These are phyloP conservation scores for Chlorokybus atmophyticus DNA, from an alignment of 139 green algal genomes.

Conservation along the genomic window DNA sequence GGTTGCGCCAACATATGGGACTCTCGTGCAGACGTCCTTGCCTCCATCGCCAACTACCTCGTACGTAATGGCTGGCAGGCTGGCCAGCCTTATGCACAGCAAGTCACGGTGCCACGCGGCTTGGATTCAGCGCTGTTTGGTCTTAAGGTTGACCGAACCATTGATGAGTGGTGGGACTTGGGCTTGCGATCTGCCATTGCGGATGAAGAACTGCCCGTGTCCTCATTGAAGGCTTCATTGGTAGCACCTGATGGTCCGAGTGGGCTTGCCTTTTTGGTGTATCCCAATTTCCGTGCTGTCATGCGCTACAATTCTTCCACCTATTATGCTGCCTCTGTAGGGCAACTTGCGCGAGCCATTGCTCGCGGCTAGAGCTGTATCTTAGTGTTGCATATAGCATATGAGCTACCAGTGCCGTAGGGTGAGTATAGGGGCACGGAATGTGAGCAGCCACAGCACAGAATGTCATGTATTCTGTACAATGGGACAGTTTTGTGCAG, in stretches of 20 bases:
- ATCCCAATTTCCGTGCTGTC: slow-evolving; percentile 20
- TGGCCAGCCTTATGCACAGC: slow-evolving; percentile 1
- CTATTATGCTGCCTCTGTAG: slow-evolving; percentile 19
- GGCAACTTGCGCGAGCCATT: slow-evolving; percentile 5
- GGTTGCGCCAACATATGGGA: slow-evolving; percentile 29
- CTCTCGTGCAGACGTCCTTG: slow-evolving; percentile 28
- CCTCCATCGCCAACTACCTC: slow-evolving; percentile 36
- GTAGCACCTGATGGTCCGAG: slow-evolving; percentile 9
- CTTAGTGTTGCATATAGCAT: too few species aligned
- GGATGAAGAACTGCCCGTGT: neutral
- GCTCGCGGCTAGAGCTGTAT: too few species aligned
- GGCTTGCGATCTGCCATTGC: neutral
- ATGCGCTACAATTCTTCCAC: slow-evolving; percentile 25
- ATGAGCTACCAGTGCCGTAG: too few species aligned
- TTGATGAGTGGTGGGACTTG: neutral
- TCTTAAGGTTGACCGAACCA: neutral
- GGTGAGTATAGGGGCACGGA: too few species aligned
- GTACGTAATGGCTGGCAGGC: slow-evolving; percentile 16
- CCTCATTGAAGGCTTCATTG: neutral
- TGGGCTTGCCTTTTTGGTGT: slow-evolving; percentile 14
- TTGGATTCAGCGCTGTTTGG: neutral
- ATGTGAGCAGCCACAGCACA: too few species aligned
- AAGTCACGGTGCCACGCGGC: neutral
- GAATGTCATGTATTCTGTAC: too few species aligned
- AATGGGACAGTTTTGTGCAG: too few species aligned